Conservation (phyloP, 2,329 filamentous ascomycete genomes). For the Shiraia sp. region DNA sequence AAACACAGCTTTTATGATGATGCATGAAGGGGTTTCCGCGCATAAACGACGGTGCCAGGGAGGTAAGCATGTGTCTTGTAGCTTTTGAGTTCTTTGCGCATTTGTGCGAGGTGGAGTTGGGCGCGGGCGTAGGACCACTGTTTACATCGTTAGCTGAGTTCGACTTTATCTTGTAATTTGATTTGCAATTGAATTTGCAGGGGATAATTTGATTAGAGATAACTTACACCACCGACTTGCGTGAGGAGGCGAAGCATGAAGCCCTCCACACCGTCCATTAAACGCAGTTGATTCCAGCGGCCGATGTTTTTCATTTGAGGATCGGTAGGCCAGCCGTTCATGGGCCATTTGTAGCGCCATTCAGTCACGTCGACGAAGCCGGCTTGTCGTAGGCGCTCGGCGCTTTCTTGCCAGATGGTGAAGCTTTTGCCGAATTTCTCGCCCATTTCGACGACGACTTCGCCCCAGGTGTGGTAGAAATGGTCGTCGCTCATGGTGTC, state of each 20-base stretch:
- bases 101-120: slow-evolving; percentile 43
- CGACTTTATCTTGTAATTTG: too few relatives aligned
- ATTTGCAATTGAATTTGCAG: too few relatives aligned
- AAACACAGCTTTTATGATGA: too few relatives aligned
- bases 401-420: slow-evolving; percentile 40
- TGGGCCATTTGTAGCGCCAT: slow-evolving; percentile 40
- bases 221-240: slow-evolving; percentile 36
- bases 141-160: slow-evolving; percentile 4
- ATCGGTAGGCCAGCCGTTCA: slow-evolving; percentile 41
- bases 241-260: slow-evolving; percentile 44
- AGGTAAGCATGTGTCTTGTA: slow-evolving; percentile 42
- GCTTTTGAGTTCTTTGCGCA: slow-evolving; percentile 40
- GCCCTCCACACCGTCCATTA: slow-evolving; percentile 44
- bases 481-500: slow-evolving; percentile 43
- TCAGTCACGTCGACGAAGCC: slow-evolving; percentile 43
- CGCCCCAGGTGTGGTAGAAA: slow-evolving; percentile 42
- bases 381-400: slow-evolving; percentile 33
- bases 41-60: slow-evolving; percentile 43
- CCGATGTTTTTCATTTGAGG: slow-evolving; percentile 41
- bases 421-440: slow-evolving; percentile 45
- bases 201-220: too few relatives aligned
- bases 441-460: slow-evolving; percentile 41
- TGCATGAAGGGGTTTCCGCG: slow-evolving; percentile 33
- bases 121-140: slow-evolving; percentile 40
- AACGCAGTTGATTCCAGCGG: slow-evolving; percentile 40